Evolutionary conservation across 2,329 filamentous ascomycete genomes (phyloP).

Genomic region (Cercospora sojina): DNA sequence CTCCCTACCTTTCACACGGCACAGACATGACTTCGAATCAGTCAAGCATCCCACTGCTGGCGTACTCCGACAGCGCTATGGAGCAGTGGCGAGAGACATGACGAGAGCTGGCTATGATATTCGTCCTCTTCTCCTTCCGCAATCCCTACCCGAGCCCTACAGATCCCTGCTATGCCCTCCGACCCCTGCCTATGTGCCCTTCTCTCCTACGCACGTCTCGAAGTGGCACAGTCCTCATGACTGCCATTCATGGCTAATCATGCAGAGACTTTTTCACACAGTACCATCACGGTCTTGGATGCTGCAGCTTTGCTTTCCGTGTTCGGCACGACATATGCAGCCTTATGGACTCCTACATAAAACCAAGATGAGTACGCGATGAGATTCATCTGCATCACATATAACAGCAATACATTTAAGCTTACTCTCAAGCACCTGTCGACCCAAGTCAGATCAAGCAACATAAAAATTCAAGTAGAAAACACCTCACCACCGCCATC

Average conservation of each 20-base stretch:
- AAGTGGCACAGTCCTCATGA: background rate
- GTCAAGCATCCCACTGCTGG: conserved; percentile 5
- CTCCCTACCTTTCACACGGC: background rate
- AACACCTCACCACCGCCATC: background rate
- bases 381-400: background rate
- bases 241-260: background rate
- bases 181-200: conserved; percentile 7
- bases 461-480: background rate
- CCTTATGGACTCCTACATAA: background rate
- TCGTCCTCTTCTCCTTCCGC: background rate
- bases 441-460: background rate
- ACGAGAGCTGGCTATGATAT: conserved; percentile 8
- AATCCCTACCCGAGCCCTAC: conserved; percentile 2
- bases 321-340: background rate
- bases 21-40: background rate
- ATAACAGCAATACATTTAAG: conserved; percentile 3
- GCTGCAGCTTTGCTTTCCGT: background rate
- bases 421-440: background rate
- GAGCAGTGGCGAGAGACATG: conserved; percentile 9
- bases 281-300: background rate
- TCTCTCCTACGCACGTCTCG: background rate
- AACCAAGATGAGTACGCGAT: background rate
- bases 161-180: conserved; percentile 6
- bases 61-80: conserved; percentile 10
- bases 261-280: conserved; percentile 4